A percentile compares a stretch with the other conserved stretches of the same genome.
Conservation (phyloP, 2,329 filamentous ascomycete species). For the Cladosporium sp. region DNA sequence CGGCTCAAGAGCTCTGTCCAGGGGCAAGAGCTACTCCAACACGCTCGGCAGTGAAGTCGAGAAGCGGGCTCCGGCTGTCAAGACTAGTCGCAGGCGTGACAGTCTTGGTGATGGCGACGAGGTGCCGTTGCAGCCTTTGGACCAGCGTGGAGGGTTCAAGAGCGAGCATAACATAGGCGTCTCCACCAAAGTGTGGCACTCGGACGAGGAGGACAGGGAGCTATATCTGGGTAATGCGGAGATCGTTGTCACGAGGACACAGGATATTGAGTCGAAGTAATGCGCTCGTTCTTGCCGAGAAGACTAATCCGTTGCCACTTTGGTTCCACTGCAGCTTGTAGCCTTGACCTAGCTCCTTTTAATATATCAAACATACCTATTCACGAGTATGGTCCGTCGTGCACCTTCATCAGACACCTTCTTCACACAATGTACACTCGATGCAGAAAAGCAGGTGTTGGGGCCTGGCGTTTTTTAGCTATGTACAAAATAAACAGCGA, state of each 20-base stretch:
- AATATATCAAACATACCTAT: too few species aligned
- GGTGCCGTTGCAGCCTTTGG: neutral
- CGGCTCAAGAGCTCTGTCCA: conserved; percentile 1
- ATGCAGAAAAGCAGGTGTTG: too few species aligned
- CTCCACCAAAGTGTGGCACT: neutral
- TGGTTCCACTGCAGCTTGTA: neutral
- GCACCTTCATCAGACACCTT: too few species aligned
- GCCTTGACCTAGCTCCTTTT: neutral
- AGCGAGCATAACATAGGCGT: neutral
- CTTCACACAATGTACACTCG: too few species aligned
- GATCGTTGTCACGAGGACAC: neutral
- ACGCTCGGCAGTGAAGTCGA: neutral
- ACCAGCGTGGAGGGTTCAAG: neutral
- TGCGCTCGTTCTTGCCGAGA: neutral
- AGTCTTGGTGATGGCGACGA: neutral
- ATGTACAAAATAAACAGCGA: neutral
- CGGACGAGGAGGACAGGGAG: neutral
- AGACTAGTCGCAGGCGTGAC: neutral
- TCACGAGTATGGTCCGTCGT: too few species aligned
- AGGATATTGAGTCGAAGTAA: neutral
- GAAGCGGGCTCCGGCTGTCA: neutral
- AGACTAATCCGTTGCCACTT: neutral
- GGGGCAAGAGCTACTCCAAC: neutral
- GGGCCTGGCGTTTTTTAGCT: neutral
- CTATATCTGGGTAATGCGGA: neutral